These are phyloP conservation scores for Fusarium bulbicola DNA, from an alignment of 2,329 filamentous ascomycete species.

Conservation along the genomic window DNA sequence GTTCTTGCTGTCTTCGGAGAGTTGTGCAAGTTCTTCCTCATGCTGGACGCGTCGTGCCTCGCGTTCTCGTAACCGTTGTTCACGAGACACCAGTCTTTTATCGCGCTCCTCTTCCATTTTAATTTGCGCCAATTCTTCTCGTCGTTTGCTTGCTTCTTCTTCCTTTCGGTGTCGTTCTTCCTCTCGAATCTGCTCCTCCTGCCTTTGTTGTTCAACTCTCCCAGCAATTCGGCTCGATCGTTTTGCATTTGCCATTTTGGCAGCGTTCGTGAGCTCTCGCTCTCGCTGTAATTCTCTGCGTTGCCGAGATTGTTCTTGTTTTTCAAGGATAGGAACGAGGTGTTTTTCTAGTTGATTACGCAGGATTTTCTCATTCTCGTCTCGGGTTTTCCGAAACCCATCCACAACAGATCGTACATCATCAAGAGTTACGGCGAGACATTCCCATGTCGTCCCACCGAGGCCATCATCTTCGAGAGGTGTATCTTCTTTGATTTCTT, in stretches of 20 bases:
- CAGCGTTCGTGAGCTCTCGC: conserved; percentile 81
- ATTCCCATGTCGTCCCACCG: conserved; percentile 88
- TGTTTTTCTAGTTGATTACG: conserved; percentile 77
- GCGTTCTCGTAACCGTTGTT: conserved; percentile 85
- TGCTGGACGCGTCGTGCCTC: conserved; percentile 84
- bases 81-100: conserved; percentile 81
- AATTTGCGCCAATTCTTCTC: conserved; percentile 69
- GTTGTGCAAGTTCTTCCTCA: conserved; percentile 81
- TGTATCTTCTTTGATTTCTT: conserved; percentile 47
- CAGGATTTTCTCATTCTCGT: conserved; percentile 85
- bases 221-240: conserved; percentile 88
- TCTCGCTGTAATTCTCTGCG: conserved; percentile 73
- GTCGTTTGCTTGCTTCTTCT: conserved; percentile 72
- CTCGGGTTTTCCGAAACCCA: conserved; percentile 77
- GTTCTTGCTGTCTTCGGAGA: conserved; percentile 79
- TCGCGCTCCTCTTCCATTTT: conserved; percentile 78
- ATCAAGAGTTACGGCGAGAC: conserved; percentile 80
- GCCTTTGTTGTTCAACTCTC: conserved; percentile 80
- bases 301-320: conserved; percentile 78
- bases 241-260: conserved; percentile 93
- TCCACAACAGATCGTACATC: conserved; percentile 80
- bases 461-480: conserved; percentile 67
- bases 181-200: conserved; percentile 76
- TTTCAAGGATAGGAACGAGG: conserved; percentile 85
- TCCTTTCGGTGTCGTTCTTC: conserved; percentile 61